phyloP scores from a whole-genome alignment of 805 yeast genomes.

The Peterozyma toletana region DNA sequence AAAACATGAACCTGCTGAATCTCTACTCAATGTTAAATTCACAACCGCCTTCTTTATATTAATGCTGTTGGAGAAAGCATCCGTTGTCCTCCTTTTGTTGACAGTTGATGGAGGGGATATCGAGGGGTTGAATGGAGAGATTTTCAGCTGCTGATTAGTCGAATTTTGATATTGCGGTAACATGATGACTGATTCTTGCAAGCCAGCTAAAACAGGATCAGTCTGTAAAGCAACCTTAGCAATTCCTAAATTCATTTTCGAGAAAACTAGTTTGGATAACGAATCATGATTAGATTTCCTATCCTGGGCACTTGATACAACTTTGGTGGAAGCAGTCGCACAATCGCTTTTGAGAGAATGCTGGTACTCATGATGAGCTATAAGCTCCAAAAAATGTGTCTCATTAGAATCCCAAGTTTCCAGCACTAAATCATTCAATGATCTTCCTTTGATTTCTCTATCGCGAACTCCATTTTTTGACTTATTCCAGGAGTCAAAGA shows the following conservation, averaged over 20 bases:
- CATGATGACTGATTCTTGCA: slow-evolving; percentile 43
- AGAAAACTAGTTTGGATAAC: slow-evolving; percentile 6
- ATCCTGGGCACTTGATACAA: slow-evolving; percentile 8
- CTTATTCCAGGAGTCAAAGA: slow-evolving; percentile 1
- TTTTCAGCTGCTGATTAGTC: slow-evolving; percentile 4
- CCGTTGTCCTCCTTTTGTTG: neutral
- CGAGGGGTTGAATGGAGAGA: slow-evolving; percentile 1
- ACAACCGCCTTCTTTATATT: neutral
- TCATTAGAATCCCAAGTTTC: neutral
- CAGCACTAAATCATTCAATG: neutral
- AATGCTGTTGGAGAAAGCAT: slow-evolving; percentile 3
- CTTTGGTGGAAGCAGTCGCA: too few species aligned
- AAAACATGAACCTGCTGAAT: neutral
- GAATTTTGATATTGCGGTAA: slow-evolving; percentile 23
- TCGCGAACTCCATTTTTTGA: neutral
- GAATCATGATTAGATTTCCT: slow-evolving; percentile 8
- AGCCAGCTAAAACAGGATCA: slow-evolving; percentile 42
- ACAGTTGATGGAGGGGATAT: neutral
- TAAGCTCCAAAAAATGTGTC: slow-evolving; percentile 1
- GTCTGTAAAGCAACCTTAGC: slow-evolving; percentile 23
- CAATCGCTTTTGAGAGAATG: too few species aligned
- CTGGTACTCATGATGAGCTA: slow-evolving; percentile 9
- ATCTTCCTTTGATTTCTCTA: neutral
- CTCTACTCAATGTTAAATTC: neutral
- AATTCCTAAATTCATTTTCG: slow-evolving; percentile 20